Evolutionary conservation across 2,329 filamentous ascomycete genomes (phyloP).

Genomic region (Trichoderma koningii): DNA sequence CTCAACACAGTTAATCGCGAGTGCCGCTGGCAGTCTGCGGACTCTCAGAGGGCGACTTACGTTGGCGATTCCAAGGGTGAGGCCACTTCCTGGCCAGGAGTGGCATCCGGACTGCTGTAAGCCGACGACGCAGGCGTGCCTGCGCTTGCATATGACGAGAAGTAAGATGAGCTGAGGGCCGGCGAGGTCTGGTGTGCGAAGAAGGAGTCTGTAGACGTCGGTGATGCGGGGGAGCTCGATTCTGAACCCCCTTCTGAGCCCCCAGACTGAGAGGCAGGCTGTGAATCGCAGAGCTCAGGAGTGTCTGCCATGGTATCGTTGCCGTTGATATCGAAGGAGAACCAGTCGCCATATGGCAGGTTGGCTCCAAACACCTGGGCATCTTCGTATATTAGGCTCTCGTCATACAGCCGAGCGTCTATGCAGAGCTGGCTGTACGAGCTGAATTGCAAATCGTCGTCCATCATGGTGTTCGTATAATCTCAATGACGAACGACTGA

Average conservation of each 20-base stretch:
- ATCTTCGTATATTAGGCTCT: slow-evolving; percentile 3
- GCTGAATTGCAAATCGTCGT: slow-evolving; percentile 11
- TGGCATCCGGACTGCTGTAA: slow-evolving; percentile 30
- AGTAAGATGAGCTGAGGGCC: slow-evolving; percentile 26
- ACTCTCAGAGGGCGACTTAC: slow-evolving; percentile 10
- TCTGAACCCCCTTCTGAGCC: slow-evolving; percentile 39
- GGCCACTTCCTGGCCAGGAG: slow-evolving; percentile 28
- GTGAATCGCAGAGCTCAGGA: slow-evolving; percentile 32
- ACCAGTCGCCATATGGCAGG: slow-evolving; percentile 16
- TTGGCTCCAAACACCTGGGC: slow-evolving; percentile 2
- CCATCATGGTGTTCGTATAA: slow-evolving; percentile 5
- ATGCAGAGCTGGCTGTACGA: slow-evolving; percentile 17
- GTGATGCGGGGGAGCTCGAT: slow-evolving; percentile 23
- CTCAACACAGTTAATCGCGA: slow-evolving; percentile 22
- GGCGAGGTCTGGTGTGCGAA: slow-evolving; percentile 37
- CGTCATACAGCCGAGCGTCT: slow-evolving; percentile 12
- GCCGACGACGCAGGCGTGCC: slow-evolving; percentile 23
- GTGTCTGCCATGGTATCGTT: slow-evolving; percentile 23
- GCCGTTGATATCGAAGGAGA: slow-evolving; percentile 15
- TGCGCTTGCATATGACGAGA: slow-evolving; percentile 30
- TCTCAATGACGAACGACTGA: background rate
- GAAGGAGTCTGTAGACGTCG: slow-evolving; percentile 26
- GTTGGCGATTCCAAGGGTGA: slow-evolving; percentile 27
- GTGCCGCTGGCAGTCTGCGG: background rate
- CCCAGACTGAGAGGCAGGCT: slow-evolving; percentile 35